Evolutionary conservation across 2,329 filamentous ascomycete genomes (phyloP).

Genomic region (Scedosporium apiospermum): DNA sequence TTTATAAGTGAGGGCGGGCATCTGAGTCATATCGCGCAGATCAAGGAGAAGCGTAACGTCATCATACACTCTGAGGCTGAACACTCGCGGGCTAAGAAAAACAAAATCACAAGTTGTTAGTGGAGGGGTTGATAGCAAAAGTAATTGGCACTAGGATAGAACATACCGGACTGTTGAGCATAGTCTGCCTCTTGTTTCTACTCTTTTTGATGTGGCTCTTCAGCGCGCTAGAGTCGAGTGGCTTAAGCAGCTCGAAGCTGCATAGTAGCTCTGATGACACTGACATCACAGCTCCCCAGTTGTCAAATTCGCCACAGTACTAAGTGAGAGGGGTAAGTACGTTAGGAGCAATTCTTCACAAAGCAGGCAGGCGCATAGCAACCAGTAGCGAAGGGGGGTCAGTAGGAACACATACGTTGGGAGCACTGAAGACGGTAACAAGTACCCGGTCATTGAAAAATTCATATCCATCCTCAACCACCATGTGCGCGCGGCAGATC

Average conservation of each 20-base stretch:
- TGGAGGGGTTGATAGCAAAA: background rate
- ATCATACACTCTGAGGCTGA: slow-evolving; percentile 45
- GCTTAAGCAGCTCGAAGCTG: slow-evolving; percentile 94
- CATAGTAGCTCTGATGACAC: slow-evolving; percentile 89
- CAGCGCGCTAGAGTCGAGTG: slow-evolving; percentile 86
- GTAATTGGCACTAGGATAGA: background rate
- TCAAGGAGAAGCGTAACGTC: background rate
- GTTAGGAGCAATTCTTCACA: slow-evolving; percentile 15
- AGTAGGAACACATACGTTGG: slow-evolving; percentile 63
- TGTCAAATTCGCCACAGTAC: slow-evolving; percentile 99
- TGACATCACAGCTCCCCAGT: slow-evolving; percentile 98
- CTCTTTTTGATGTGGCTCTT: slow-evolving; percentile 99
- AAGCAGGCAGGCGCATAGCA: background rate
- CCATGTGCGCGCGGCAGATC: slow-evolving; percentile 96
- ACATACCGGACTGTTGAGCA: slow-evolving; percentile 92
- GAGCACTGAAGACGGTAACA: slow-evolving; percentile 95
- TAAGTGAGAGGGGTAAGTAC: slow-evolving; percentile 23
- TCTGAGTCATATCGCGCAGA: background rate
- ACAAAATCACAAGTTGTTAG: background rate
- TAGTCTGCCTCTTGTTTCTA: slow-evolving; percentile 84
- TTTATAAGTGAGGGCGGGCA: background rate
- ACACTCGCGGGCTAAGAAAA: slow-evolving; percentile 39
- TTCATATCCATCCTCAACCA: slow-evolving; percentile 97
- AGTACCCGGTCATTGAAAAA: slow-evolving; percentile 94
- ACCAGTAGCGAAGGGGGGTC: background rate